These are phyloP conservation scores for Epichloe hybrida DNA, from an alignment of 2,329 filamentous ascomycete species.

Conservation along the genomic window DNA sequence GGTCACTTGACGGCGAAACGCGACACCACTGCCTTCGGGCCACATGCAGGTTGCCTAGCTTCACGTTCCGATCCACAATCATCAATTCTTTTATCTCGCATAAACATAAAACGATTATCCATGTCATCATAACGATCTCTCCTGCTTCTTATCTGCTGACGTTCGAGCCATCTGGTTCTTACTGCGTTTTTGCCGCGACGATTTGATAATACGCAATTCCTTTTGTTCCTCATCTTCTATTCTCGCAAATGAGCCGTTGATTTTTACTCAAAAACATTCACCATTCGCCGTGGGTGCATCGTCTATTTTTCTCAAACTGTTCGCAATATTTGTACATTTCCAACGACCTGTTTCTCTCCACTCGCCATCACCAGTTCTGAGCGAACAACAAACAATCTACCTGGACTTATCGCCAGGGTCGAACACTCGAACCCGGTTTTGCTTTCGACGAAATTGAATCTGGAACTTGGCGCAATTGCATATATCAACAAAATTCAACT, in stretches of 20 bases:
- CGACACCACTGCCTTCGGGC: neutral
- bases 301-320: conserved; percentile 11
- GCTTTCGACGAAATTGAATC: neutral
- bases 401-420: neutral
- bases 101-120: conserved; percentile 18
- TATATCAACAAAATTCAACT: conserved; percentile 10
- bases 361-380: neutral
- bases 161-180: conserved; percentile 18
- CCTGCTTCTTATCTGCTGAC: conserved; percentile 18
- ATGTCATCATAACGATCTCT: conserved; percentile 32
- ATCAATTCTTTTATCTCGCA: conserved; percentile 14
- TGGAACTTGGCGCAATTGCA: conserved; percentile 3
- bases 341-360: conserved; percentile 6
- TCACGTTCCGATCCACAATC: neutral
- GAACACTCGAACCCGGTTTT: neutral
- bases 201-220: conserved; percentile 20
- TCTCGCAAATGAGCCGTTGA: conserved; percentile 30
- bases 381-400: neutral
- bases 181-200: conserved; percentile 17
- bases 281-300: conserved; percentile 6
- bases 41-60: neutral
- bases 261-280: conserved; percentile 18
- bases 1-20: neutral
- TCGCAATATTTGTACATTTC: conserved; percentile 21
- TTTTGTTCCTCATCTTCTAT: conserved; percentile 22